These are phyloP conservation scores for Backusella psychrophila DNA, from an alignment of 192 early-diverging fungal species.

Conservation along the genomic window DNA sequence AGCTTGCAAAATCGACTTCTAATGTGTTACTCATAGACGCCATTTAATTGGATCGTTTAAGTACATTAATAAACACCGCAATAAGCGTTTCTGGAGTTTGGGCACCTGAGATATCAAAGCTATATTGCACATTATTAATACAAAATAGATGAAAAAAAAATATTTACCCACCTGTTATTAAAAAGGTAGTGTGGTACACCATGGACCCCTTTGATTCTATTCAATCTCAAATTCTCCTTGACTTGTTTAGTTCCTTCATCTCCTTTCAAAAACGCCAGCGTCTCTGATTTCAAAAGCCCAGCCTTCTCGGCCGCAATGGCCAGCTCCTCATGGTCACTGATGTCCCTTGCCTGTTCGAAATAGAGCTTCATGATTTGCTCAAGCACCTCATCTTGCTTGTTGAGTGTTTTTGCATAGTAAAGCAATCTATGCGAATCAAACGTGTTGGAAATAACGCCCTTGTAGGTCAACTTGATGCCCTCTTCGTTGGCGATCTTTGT, in stretches of 20 bases:
- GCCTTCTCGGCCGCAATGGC: conserved; percentile 53
- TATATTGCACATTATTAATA: conserved; percentile 1
- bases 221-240: conserved; percentile 42
- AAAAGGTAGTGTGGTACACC: conserved; percentile 77
- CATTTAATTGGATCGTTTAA: background rate
- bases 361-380: conserved; percentile 65
- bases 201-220: conserved; percentile 44
- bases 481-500: conserved; percentile 54
- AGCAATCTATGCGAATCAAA: conserved; percentile 68
- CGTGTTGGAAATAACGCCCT: conserved; percentile 62
- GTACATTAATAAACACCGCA: background rate
- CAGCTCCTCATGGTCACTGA: conserved; percentile 58
- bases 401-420: conserved; percentile 47
- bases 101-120: background rate
- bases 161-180: conserved; percentile 40
- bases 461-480: conserved; percentile 67
- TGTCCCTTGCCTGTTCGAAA: conserved; percentile 69
- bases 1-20: too few relatives aligned
- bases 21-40: background rate
- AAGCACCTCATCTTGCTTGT: conserved; percentile 56
- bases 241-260: conserved; percentile 53
- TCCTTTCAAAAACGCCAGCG: conserved; percentile 52
- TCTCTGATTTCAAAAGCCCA: conserved; percentile 53
- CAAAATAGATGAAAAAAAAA: background rate
- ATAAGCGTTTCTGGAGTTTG: background rate